These are phyloP conservation scores for Ceratocystis eucalypticola DNA, from an alignment of 2,329 filamentous ascomycete species.

Conservation along the genomic window DNA sequence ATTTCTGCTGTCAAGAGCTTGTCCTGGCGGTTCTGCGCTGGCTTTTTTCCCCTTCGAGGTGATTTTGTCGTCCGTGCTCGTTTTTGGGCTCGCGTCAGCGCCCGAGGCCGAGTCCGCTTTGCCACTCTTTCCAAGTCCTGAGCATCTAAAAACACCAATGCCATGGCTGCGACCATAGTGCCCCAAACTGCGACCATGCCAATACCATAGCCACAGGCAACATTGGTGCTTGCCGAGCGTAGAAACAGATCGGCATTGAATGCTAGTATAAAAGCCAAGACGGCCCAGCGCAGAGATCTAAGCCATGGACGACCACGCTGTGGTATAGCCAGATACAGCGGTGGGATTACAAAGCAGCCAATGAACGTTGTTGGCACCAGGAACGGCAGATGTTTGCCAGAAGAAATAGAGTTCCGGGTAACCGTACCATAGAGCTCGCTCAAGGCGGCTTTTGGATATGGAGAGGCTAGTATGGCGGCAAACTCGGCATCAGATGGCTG, in stretches of 20 bases:
- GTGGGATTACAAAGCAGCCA: conserved; percentile 35
- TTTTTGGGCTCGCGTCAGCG: neutral
- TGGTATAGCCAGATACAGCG: conserved; percentile 43
- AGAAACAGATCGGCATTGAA: conserved; percentile 34
- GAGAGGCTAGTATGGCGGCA: conserved; percentile 5
- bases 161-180: conserved; percentile 34
- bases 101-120: conserved; percentile 22
- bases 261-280: conserved; percentile 32
- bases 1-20: conserved; percentile 9
- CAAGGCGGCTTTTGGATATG: conserved; percentile 19
- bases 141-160: conserved; percentile 41
- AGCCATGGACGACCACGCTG: conserved; percentile 37
- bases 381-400: conserved; percentile 34
- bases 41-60: neutral
- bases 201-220: conserved; percentile 36
- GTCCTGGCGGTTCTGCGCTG: neutral
- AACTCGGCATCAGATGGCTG: conserved; percentile 10
- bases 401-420: conserved; percentile 28
- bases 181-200: conserved; percentile 40
- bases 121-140: conserved; percentile 43
- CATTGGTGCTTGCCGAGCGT: conserved; percentile 37
- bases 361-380: conserved; percentile 40
- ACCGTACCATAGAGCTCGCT: conserved; percentile 26
- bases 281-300: conserved; percentile 33
- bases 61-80: neutral